Evolutionary conservation across 192 early-diverging fungal species (phyloP), one percentile per base, ranked within the genome.

Genomic region (Backusella westeae): DNA sequence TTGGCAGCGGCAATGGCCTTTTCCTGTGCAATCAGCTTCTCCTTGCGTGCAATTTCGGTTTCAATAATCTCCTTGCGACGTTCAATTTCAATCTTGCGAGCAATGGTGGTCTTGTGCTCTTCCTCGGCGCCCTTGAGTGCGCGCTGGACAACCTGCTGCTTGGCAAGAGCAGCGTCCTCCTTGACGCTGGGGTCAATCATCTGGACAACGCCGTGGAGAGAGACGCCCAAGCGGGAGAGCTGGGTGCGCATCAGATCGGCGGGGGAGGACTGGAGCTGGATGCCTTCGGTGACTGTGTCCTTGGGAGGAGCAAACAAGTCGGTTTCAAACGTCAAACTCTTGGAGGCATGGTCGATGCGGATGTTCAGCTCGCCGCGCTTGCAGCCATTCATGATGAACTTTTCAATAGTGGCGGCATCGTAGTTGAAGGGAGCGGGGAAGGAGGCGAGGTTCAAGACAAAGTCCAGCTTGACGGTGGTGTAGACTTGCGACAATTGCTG

Each of bases 401-500:
- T 95, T 88, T 99, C 98, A 76, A 99, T 96, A 8, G 88, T 89
- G 36, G 93, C 89, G 12, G 94, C 89, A 70, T 91, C 92, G 82
- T 94, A 94, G 85, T 89, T 90, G 88, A 93, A 94, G 17, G 92
- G 94, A 34, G 87, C 89, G 19, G 94, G 92, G 90, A 99, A 97
- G 34, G 91, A 87, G 23, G 95, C 93, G 44, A 99, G 87, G 34
- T 94, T 84, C 41, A 97, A 88, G 53, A 99, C 90, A 87, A 94
- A 93, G 75, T 97, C 97, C 39, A 99, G 91, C 88, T 97, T 94
- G 83, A 99, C 92, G 76, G 94, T 93, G 63, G 96, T 95, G 90
- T 99, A 99, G 67, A 99, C 96, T 88, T 99, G 96, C 59, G 97
- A 98, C 36, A 99, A 86, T 87, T 96, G 97, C 86, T 99, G 97